Conservation (phyloP, 306 rosid species). For the Ziziphus jujuba region DNA sequence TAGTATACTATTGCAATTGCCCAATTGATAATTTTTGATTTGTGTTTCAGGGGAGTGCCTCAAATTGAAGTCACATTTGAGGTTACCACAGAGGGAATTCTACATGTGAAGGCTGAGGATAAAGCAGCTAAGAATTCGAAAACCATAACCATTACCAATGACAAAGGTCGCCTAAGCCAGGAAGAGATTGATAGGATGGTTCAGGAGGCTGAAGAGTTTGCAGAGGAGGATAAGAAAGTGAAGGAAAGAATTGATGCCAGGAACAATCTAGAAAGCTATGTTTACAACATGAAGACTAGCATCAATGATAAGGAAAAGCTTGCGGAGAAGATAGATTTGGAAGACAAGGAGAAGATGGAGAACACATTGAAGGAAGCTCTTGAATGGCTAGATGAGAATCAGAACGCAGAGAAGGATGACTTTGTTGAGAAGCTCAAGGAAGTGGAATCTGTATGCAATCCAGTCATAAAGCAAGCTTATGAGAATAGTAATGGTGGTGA, state of each 20-base stretch:
- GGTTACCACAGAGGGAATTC: conserved; percentile 7
- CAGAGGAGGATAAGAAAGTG: not conserved
- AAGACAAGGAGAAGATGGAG: conserved; percentile 50
- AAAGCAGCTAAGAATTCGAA: not conserved
- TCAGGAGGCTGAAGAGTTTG: not conserved
- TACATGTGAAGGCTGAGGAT: conserved; percentile 10
- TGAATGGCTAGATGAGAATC: conserved; percentile 48
- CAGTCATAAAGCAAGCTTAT: conserved; percentile 33
- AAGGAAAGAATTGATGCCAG: not conserved
- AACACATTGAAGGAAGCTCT: conserved; percentile 33
- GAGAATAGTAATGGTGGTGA: conserved; percentile 34
- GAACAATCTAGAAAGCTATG: not conserved
- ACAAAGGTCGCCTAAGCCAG: conserved; percentile 11
- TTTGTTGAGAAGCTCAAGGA: conserved; percentile 46
- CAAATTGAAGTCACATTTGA: conserved; percentile 9
- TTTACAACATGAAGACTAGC: conserved; percentile 4
- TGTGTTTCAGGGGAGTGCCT: conserved; percentile 18
- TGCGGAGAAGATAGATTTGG: conserved; percentile 45
- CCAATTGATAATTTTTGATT: no score
- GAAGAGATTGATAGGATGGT: conserved; percentile 10
- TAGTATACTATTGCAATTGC: no score
- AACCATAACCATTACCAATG: not conserved
- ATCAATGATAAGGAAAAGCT: conserved; percentile 43
- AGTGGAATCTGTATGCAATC: conserved; percentile 40
- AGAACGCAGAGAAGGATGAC: conserved; percentile 36